Evolutionary conservation across 305 asterid species (phyloP), one percentile per base, ranked within the genome.

Genomic region (Nicotiana rustica): DNA sequence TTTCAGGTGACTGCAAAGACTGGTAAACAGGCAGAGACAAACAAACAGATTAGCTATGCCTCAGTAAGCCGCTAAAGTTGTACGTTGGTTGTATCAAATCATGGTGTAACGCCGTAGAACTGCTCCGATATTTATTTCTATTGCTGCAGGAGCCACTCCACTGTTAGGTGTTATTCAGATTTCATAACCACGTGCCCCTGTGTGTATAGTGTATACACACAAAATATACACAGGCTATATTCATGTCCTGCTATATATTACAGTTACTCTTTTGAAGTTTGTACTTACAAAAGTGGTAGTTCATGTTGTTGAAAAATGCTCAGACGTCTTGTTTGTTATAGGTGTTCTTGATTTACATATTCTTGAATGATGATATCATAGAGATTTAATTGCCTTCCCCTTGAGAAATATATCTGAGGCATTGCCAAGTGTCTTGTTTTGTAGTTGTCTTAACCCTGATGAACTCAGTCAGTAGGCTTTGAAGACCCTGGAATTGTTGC

Each of bases 11-110:
- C 44, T 52, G 15, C 3, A 25, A 4, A 49, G 41, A 47, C 25
- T 25, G 25, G 79, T 75, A 12, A 75, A 13, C 79, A 52, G n/a
- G 64, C 79, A 75, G 15, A 3, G 79, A 73, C 60, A 71, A 6
- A 44, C 38, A 47, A 31, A 71, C 59, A 71, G 10, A 49, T 6
- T 6, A 21, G 6, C 15, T 21, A 33, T 47, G 44, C 61, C 38
- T 71, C 14, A 47, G 7, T 14, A 6, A 75, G 10, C 64, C 6
- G 44, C 1, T 49, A 14, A 7, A 49, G 64, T 75, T 25, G 8
- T 35, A 13, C 0, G 21, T 13, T 49, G 29, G 64, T 21, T 75
- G 5, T 49, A 75, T 49, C 25, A 49, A 14, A 41, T 73, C 64
- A 49, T 73, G 61, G 7, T 73, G 44, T 49, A 49, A 73, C 0